Evolutionary conservation across 1,139 yeast species (phyloP).

Genomic region (Arxiozyma bovina): DNA sequence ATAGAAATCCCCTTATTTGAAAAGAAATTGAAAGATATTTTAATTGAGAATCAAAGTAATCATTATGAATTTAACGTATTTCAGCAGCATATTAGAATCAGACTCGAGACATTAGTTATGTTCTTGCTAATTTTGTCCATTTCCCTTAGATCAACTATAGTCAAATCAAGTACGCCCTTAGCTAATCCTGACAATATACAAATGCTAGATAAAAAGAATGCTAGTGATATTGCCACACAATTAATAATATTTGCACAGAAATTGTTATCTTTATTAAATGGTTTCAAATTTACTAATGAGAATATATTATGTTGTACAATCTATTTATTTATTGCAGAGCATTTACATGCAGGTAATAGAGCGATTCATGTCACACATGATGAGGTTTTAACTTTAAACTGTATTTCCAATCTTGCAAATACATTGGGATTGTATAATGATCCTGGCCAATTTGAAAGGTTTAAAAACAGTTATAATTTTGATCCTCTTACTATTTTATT

Average conservation of each 20-base stretch:
- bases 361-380: constrained; percentile 10
- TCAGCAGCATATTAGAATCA: constrained; percentile 8
- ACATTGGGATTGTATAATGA: constrained; percentile 17
- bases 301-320: constrained; percentile 13
- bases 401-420: constrained; percentile 11
- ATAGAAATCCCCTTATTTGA: constrained; percentile 19
- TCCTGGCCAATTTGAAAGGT: constrained; percentile 14
- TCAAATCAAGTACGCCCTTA: neutral
- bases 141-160: constrained; percentile 9
- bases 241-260: constrained; percentile 11
- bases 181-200: neutral
- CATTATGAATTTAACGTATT: constrained; percentile 9
- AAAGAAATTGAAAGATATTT: constrained; percentile 8
- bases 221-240: constrained; percentile 9
- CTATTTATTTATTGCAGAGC: constrained; percentile 13
- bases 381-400: constrained; percentile 10
- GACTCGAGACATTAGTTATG: constrained; percentile 11
- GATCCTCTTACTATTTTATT: constrained; percentile 7
- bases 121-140: constrained; percentile 12
- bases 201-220: constrained; percentile 1
- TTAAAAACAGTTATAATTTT: constrained; percentile 3
- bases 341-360: constrained; percentile 14
- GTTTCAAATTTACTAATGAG: constrained; percentile 17
- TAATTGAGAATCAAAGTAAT: constrained; percentile 5
- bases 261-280: constrained; percentile 14